phyloP scores from a whole-genome alignment of 192 early-diverging fungal genomes.

The Backusella circina region DNA sequence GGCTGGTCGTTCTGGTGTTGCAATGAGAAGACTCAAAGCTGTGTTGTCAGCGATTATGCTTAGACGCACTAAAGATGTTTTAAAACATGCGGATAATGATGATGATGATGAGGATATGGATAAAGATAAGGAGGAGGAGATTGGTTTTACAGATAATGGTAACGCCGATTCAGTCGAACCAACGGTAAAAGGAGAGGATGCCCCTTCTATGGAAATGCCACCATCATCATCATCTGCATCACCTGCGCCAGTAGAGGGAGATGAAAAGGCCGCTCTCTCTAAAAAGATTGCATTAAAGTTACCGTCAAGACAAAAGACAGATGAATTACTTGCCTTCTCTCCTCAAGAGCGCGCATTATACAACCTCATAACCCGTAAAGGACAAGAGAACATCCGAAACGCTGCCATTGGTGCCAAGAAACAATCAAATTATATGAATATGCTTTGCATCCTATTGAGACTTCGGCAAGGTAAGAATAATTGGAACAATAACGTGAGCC shows the following conservation, averaged over 20 bases:
- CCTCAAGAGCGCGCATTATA: conserved; percentile 59
- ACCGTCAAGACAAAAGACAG: conserved; percentile 46
- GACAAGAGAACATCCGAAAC: conserved; percentile 19
- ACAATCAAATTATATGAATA: conserved; percentile 33
- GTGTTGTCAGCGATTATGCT: conserved; percentile 59
- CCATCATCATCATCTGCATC: not conserved
- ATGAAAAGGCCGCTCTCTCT: not conserved
- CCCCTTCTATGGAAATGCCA: not conserved
- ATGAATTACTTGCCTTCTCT: conserved; percentile 44
- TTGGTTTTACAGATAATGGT: not conserved
- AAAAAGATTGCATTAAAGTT: conserved; percentile 50
- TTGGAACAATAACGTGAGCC: not conserved
- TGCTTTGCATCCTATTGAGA: conserved; percentile 38
- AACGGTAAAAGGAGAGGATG: not conserved
- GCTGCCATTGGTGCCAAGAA: conserved; percentile 19
- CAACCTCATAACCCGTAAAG: conserved; percentile 40
- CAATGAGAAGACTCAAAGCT: conserved; percentile 53
- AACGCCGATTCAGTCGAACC: not conserved
- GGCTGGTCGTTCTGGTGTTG: conserved; percentile 25
- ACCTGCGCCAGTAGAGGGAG: not conserved
- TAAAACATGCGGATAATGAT: not conserved
- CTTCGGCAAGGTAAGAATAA: conserved; percentile 32
- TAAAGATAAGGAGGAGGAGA: not conserved
- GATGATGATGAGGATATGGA: not conserved
- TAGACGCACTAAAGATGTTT: conserved; percentile 65